Base-by-base conservation (phyloP, 495 filamentous ascomycete species). In the Hypoxylon trugodes region DNA sequence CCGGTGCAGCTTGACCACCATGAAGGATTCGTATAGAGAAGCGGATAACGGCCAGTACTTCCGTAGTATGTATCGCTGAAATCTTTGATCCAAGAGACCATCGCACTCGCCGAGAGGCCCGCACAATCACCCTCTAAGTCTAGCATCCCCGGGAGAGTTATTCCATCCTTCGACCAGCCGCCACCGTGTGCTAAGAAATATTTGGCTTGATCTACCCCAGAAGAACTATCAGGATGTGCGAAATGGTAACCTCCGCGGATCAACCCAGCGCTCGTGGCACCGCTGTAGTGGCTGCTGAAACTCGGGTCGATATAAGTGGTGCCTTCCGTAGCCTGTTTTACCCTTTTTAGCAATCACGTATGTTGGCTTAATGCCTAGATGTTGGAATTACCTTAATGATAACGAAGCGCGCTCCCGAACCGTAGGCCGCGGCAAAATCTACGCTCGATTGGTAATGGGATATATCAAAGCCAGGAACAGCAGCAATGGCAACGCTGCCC, bases 211-310 rank as follows among this genome's bases (percentile, higher is more conserved):
- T 73, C 69, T 13, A 82, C 73, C 12, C 82, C 84, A 3, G 78
- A 76, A 58, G 76, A 79, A 18, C 65, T 54, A 46, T 71, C 80
- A 0, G 86, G 85, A 13, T 79, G 80, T 18, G 87, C 87, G 59
- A 87, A 89, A 75, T 89, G 87, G 66, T 88, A 87, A 25, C 80
- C 85, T 41, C 87, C 87, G 1, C 84, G 81, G 69, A 87, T 81
- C 54, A 87, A 70, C n/a, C 80, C 78, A 2, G 84, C 86, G 16
- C 67, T 71, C 28, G 81, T 85, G 21, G 85, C 86, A 40, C 77
- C 79, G 4, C 52, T 66, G 59, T 86, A 87, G 68, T 89, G 84
- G 46, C 64, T 70, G 18, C 77, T 79, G 75, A 88, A 89, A 8
- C 45, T 68, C 42, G 77, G 72, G 71, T 85, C 81, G 18, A 61